Evolutionary conservation across 352 stramenopile species (phyloP).

Genomic region (Phytophthora sp.): DNA sequence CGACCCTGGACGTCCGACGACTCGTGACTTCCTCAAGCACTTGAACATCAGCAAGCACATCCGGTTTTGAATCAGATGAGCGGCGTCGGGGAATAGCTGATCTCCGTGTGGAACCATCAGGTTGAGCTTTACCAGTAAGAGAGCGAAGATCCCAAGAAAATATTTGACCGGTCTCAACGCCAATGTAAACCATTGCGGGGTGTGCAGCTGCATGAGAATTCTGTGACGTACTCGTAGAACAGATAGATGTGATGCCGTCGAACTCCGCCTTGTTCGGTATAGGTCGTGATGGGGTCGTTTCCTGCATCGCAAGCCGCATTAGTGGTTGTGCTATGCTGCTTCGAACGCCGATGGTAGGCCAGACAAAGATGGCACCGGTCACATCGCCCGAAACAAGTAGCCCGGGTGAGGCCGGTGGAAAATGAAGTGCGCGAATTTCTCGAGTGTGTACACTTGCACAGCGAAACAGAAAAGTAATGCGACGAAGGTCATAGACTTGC

Average conservation of each 20-base stretch:
- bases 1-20: background rate
- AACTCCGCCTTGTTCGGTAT: slow-evolving; percentile 10
- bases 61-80: slow-evolving; percentile 2
- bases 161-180: slow-evolving; percentile 28
- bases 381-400: slow-evolving; percentile 58
- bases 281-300: background rate
- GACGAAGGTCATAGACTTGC: slow-evolving; percentile 70
- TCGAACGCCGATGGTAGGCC: slow-evolving; percentile 41
- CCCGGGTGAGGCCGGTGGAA: slow-evolving; percentile 36
- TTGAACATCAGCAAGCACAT: slow-evolving; percentile 2
- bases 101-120: slow-evolving; percentile 2
- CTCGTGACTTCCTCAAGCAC: background rate
- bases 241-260: slow-evolving; percentile 34
- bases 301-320: slow-evolving; percentile 23
- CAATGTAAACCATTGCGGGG: slow-evolving; percentile 26
- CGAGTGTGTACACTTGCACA: slow-evolving; percentile 50
- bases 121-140: slow-evolving; percentile 8
- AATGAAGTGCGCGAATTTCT: slow-evolving; percentile 63
- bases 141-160: slow-evolving; percentile 26
- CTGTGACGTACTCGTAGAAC: slow-evolving; percentile 12
- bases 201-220: background rate
- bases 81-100: slow-evolving; percentile 23
- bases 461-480: slow-evolving; percentile 58
- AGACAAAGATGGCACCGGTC: slow-evolving; percentile 48
- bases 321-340: slow-evolving; percentile 16